Conservation (phyloP, 306 rosid species). For the Betula pendula region DNA sequence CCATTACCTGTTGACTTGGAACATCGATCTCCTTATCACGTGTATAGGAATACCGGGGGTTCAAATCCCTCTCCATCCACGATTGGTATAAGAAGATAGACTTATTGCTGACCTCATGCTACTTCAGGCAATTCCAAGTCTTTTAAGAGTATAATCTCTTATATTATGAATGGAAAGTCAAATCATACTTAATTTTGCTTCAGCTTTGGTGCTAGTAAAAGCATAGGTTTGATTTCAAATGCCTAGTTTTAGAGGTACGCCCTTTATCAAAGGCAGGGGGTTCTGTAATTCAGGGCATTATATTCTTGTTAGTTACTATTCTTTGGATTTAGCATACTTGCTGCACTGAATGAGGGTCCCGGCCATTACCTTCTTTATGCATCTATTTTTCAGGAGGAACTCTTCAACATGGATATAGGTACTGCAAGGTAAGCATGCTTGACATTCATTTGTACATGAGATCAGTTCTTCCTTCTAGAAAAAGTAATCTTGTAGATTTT, state of each 20-base stretch:
- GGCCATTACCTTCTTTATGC: background rate
- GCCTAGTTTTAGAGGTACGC: background rate
- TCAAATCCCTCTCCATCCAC: too few relatives aligned
- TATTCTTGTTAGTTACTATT: background rate
- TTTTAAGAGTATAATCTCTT: background rate
- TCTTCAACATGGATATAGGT: constrained; percentile 32
- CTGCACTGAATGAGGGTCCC: background rate
- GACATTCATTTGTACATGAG: background rate
- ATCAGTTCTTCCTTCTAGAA: background rate
- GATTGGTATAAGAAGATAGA: background rate
- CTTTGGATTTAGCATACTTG: background rate
- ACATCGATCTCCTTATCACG: background rate
- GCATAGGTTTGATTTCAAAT: background rate
- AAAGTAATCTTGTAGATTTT: background rate
- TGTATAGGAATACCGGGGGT: too few relatives aligned
- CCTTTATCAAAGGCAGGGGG: background rate
- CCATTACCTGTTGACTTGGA: background rate
- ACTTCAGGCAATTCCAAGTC: background rate
- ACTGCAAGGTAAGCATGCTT: constrained; percentile 23
- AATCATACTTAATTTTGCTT: background rate
- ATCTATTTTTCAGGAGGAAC: constrained; percentile 4
- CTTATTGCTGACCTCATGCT: background rate
- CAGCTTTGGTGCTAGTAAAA: background rate
- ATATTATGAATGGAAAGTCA: background rate
- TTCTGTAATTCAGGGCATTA: background rate